Conservation (phyloP, 2,329 filamentous ascomycete genomes). For the Pseudopyricularia javanii region DNA sequence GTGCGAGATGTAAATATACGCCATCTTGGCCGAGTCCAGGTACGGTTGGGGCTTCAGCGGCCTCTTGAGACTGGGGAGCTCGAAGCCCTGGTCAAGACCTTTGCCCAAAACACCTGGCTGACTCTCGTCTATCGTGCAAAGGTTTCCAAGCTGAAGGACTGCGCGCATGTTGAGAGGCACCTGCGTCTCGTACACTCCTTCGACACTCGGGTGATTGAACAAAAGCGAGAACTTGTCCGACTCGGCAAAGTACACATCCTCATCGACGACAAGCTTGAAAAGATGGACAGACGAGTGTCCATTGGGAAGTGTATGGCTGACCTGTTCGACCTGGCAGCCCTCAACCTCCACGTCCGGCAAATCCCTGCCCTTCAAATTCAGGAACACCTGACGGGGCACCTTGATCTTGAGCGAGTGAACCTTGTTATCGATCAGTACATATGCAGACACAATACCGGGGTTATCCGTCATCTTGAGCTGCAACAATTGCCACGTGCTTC, state of each 20-base stretch:
- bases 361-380: slow-evolving; percentile 81
- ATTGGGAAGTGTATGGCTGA: slow-evolving; percentile 86
- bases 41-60: slow-evolving; percentile 56
- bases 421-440: slow-evolving; percentile 87
- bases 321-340: slow-evolving; percentile 82
- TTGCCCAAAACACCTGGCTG: slow-evolving; percentile 86
- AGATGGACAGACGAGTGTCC: slow-evolving; percentile 88
- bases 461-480: slow-evolving; percentile 74
- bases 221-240: slow-evolving; percentile 69
- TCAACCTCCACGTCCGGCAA: slow-evolving; percentile 79
- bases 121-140: slow-evolving; percentile 85
- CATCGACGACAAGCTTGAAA: slow-evolving; percentile 84
- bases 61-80: slow-evolving; percentile 63
- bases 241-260: slow-evolving; percentile 78
- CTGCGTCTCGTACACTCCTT: slow-evolving; percentile 94
- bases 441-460: slow-evolving; percentile 77
- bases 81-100: slow-evolving; percentile 87
- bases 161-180: slow-evolving; percentile 79
- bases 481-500: slow-evolving; percentile 88
- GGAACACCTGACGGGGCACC: slow-evolving; percentile 77
- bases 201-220: slow-evolving; percentile 86
- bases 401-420: slow-evolving; percentile 80
- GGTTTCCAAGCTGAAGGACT: slow-evolving; percentile 76
- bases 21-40: slow-evolving; percentile 59
- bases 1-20: slow-evolving; percentile 88